phyloP scores from a whole-genome alignment of 306 rosid species.

The Lablab purpureus region DNA sequence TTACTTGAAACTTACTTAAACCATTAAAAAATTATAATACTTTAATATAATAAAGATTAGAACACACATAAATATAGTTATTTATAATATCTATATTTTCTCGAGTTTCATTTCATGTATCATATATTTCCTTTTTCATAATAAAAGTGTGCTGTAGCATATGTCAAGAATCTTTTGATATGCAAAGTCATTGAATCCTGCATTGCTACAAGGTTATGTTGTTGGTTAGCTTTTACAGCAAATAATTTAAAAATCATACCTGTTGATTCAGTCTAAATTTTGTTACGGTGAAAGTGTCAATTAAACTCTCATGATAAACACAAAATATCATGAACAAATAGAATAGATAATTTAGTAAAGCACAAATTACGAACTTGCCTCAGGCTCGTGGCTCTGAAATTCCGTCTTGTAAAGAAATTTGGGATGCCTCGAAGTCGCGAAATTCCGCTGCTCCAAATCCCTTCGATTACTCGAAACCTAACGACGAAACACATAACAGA shows the following conservation, averaged over 20 bases:
- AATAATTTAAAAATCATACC: neutral
- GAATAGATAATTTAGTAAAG: neutral
- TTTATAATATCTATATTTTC: no score
- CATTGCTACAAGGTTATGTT: no score
- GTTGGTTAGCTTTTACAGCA: no score
- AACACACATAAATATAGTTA: no score
- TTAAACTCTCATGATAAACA: neutral
- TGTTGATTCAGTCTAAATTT: neutral
- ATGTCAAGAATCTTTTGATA: no score
- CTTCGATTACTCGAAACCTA: conserved; percentile 51
- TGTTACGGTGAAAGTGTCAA: neutral
- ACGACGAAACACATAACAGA: conserved; percentile 43
- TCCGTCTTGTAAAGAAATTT: conserved; percentile 63
- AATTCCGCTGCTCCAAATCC: conserved; percentile 66
- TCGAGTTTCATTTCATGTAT: no score
- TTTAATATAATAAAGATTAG: no score
- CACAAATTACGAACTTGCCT: conserved; percentile 50
- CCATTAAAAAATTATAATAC: no score
- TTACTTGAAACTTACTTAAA: no score
- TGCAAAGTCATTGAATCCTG: no score
- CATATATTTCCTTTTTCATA: no score
- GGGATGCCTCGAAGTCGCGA: conserved; percentile 48
- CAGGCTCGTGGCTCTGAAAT: conserved; percentile 79
- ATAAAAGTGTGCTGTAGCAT: neutral
- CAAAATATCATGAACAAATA: neutral